Percentiles rank a stretch among this genome's conserved stretches.
Conservation (phyloP, 2,329 filamentous ascomycete genomes). For the Colletotrichum sp. region DNA sequence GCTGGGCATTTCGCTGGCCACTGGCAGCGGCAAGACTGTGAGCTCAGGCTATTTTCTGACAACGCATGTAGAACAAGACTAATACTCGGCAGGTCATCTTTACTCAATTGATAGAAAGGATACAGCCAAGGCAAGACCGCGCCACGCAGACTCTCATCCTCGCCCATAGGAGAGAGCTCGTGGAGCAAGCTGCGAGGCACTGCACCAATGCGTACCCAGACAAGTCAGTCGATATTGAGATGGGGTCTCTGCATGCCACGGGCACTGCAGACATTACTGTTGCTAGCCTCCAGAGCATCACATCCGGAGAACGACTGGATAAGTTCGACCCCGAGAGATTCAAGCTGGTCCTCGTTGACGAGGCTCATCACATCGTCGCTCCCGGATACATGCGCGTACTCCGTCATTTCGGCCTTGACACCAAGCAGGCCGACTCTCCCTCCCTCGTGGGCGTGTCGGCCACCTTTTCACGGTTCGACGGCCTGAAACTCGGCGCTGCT, state of each 20-base stretch:
- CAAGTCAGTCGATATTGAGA: constrained; percentile 87
- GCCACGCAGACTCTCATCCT: constrained; percentile 86
- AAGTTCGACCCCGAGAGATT: constrained; percentile 83
- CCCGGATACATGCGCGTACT: constrained; percentile 77
- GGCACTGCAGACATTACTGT: constrained; percentile 91
- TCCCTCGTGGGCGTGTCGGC: constrained; percentile 90
- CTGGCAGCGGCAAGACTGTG: constrained; percentile 88
- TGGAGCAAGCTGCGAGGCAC: constrained; percentile 90
- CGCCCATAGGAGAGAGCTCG: constrained; percentile 89
- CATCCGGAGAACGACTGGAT: constrained; percentile 73
- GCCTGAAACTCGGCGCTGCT: constrained; percentile 78
- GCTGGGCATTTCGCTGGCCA: constrained; percentile 84
- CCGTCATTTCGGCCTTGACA: constrained; percentile 74
- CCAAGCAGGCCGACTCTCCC: constrained; percentile 49
- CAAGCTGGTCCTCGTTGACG: constrained; percentile 93
- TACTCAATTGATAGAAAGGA: constrained; percentile 87
- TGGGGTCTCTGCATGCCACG: constrained; percentile 79
- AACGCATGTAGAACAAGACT: neutral
- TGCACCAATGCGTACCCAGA: constrained; percentile 81
- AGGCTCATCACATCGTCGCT: constrained; percentile 96
- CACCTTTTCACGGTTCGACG: constrained; percentile 79
- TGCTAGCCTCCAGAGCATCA: constrained; percentile 86
- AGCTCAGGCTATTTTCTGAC: constrained; percentile 4
- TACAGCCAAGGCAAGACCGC: constrained; percentile 59
- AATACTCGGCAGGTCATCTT: constrained; percentile 76